These are phyloP conservation scores for Fusarium subtropicale DNA, from an alignment of 2,329 filamentous ascomycete species.

Conservation along the genomic window DNA sequence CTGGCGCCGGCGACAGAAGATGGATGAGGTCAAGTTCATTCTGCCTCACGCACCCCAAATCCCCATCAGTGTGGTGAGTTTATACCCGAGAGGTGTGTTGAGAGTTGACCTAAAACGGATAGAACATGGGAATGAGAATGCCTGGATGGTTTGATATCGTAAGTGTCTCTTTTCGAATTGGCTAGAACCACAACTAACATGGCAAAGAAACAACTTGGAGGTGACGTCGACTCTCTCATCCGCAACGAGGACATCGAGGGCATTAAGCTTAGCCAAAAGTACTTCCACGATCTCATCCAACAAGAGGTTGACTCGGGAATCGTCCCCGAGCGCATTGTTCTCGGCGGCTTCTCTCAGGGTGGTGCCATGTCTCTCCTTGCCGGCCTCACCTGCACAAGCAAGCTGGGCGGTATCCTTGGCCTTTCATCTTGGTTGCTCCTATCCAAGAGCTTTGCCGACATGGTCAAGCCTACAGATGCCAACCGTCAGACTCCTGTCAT, in stretches of 20 bases:
- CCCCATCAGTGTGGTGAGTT: constrained; percentile 75
- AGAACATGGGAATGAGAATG: constrained; percentile 64
- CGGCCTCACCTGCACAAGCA: constrained; percentile 77
- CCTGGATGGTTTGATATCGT: constrained; percentile 90
- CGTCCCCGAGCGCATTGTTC: constrained; percentile 81
- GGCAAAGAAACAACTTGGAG: constrained; percentile 51
- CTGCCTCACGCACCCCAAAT: constrained; percentile 91
- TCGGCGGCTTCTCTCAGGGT: constrained; percentile 89
- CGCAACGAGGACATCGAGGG: constrained; percentile 74
- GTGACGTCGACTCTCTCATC: constrained; percentile 48
- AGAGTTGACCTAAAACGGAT: constrained; percentile 25
- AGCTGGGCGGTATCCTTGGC: constrained; percentile 88
- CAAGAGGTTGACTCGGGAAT: constrained; percentile 85
- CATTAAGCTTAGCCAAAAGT: constrained; percentile 77
- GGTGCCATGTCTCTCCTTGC: constrained; percentile 87
- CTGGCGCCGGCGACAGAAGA: constrained; percentile 81
- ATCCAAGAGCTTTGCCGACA: constrained; percentile 57
- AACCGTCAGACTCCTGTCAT: constrained; percentile 82
- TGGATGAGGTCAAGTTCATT: constrained; percentile 92
- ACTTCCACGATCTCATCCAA: constrained; percentile 83
- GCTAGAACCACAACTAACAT: constrained; percentile 2
- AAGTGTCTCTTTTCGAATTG: constrained; percentile 38
- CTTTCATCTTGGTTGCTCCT: constrained; percentile 86
- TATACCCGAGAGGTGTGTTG: neutral
- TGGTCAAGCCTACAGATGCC: constrained; percentile 55